Conservation (phyloP, 2,329 filamentous ascomycete species). For the Clonostachys sp. region DNA sequence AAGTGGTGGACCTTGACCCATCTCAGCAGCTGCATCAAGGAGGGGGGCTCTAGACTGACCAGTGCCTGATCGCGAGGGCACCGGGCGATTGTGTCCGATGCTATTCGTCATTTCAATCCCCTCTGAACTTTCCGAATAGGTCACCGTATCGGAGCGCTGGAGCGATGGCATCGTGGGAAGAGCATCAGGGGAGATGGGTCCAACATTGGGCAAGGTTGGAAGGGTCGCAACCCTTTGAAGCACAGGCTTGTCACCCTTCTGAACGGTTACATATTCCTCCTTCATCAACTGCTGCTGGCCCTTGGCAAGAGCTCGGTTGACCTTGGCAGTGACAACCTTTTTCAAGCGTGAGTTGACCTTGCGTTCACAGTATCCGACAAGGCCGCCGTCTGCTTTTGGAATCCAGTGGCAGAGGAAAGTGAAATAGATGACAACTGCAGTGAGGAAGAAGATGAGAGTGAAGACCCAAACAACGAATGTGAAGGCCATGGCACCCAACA, state of each 20-base stretch:
- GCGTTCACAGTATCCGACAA: constrained; percentile 82
- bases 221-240: constrained; percentile 61
- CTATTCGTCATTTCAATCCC: constrained; percentile 43
- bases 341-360: constrained; percentile 86
- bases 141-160: constrained; percentile 54
- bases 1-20: constrained; percentile 33
- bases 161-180: constrained; percentile 55
- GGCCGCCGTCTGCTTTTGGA: constrained; percentile 71
- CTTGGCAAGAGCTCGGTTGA: constrained; percentile 82
- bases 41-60: constrained; percentile 55
- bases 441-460: constrained; percentile 68
- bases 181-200: constrained; percentile 32
- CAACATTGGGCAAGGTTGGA: constrained; percentile 47
- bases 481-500: constrained; percentile 88
- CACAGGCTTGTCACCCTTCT: constrained; percentile 44
- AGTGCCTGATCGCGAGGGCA: constrained; percentile 44
- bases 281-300: constrained; percentile 59
- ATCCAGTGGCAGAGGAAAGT: constrained; percentile 93
- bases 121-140: constrained; percentile 48
- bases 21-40: constrained; percentile 52
- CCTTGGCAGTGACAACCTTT: constrained; percentile 79
- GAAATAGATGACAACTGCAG: constrained; percentile 74
- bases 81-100: constrained; percentile 45
- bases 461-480: constrained; percentile 88
- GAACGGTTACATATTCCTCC: constrained; percentile 44